A percentile compares a stretch with the other conserved stretches of the same genome.
These are phyloP conservation scores for Perkinsus olseni DNA, from an alignment of 169 alveolate species.

Conservation along the genomic window DNA sequence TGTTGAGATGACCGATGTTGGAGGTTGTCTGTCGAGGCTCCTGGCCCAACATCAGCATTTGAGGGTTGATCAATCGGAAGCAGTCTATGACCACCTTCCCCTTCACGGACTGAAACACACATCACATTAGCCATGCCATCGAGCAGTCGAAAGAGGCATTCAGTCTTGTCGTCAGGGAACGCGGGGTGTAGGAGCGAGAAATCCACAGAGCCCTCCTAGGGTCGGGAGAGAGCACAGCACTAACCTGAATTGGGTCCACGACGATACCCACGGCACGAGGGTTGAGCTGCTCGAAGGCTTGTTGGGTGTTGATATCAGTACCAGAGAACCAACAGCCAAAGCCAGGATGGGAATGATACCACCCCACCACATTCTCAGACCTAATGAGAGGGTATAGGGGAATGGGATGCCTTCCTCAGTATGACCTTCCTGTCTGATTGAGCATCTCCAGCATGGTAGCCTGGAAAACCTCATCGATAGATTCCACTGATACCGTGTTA, in stretches of 20 bases:
- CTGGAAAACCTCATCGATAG: constrained; percentile 98
- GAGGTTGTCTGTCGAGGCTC: constrained; percentile 99
- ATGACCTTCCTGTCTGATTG: constrained; percentile 92
- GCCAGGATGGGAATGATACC: constrained; percentile 99
- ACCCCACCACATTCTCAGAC: constrained; percentile 81
- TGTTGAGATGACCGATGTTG: constrained; percentile 86
- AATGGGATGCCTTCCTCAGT: constrained; percentile 46
- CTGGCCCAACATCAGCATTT: constrained; percentile 79
- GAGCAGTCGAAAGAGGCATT: no score
- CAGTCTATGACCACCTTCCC: constrained; percentile 98
- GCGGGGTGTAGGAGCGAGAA: no score
- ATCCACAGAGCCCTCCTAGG: not conserved
- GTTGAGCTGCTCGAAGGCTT: constrained; percentile 94
- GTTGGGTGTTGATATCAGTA: constrained; percentile 96
- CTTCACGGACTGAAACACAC: constrained; percentile 67
- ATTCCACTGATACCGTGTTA: constrained; percentile 93
- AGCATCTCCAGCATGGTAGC: constrained; percentile 97
- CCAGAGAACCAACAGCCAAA: constrained; percentile 98
- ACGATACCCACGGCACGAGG: constrained; percentile 99
- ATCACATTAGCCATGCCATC: no score
- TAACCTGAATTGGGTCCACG: constrained; percentile 95
- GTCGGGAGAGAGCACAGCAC: not conserved
- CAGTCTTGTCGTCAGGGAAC: no score
- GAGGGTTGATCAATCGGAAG: constrained; percentile 93
- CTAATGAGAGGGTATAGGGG: not conserved